phyloP scores from a whole-genome alignment of 2,329 filamentous ascomycete species.

The Fulvia fulva region DNA sequence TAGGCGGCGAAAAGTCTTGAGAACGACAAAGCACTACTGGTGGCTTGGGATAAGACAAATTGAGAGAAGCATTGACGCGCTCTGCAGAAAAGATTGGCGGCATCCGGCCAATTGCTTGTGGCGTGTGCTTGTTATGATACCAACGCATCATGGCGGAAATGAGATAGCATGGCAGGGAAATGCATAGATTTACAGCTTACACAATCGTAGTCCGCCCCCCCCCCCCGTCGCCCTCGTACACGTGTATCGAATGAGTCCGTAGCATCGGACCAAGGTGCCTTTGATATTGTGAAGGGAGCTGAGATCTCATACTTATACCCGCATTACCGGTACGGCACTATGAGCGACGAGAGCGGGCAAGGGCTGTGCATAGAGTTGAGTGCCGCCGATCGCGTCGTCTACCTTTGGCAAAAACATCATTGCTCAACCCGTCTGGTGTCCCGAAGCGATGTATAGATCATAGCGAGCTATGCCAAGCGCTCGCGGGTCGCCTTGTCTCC shows the following conservation, averaged over 20 bases:
- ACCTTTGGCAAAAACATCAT: too few relatives aligned
- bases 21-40: too few relatives aligned
- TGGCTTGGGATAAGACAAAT: neutral
- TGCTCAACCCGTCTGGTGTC: too few relatives aligned
- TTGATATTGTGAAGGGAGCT: neutral
- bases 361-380: too few relatives aligned
- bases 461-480: too few relatives aligned
- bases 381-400: too few relatives aligned
- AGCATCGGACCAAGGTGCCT: too few relatives aligned
- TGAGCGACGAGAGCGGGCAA: too few relatives aligned
- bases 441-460: too few relatives aligned
- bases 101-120: neutral
- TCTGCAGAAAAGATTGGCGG: neutral
- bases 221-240: neutral
- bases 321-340: too few relatives aligned
- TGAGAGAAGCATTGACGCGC: neutral
- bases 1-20: conserved; percentile 8
- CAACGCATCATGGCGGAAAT: neutral
- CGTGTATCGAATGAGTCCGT: neutral
- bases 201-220: neutral
- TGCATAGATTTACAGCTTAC: neutral
- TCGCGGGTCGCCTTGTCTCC: too few relatives aligned
- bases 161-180: neutral
- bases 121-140: neutral
- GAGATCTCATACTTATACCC: too few relatives aligned